Percentiles rank a stretch among this genome's conserved stretches.
Evolutionary conservation across 352 stramenopile species (phyloP).

Genomic region (Pythium aristosporum): DNA sequence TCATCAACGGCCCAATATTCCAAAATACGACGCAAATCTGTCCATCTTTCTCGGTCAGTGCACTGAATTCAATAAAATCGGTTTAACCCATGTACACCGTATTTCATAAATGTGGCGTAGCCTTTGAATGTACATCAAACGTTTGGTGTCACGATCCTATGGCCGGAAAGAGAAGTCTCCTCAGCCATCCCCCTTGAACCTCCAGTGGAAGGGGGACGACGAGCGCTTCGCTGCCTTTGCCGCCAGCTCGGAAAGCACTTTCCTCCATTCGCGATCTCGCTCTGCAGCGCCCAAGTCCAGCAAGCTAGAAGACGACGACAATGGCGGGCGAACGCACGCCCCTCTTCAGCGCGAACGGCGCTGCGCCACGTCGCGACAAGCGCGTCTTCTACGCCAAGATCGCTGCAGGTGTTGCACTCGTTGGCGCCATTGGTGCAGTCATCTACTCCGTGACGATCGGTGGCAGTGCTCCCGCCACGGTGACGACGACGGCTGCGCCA

Average conservation of each 20-base stretch:
- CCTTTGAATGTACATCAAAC: constrained; percentile 13
- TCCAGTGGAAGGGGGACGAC: not conserved
- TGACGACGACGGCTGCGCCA: not conserved
- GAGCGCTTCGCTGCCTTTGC: not conserved
- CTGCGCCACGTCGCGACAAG: constrained; percentile 9
- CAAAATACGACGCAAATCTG: constrained; percentile 7
- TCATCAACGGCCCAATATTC: not conserved
- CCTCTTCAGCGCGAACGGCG: constrained; percentile 21
- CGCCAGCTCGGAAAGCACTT: not conserved
- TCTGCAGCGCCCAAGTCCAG: not conserved
- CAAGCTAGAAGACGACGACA: not conserved
- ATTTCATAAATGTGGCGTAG: constrained; percentile 10
- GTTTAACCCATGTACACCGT: not conserved
- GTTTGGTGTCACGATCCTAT: constrained; percentile 12
- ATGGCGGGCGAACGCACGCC: constrained; percentile 26
- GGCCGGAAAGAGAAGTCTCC: not conserved
- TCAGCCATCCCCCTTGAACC: not conserved
- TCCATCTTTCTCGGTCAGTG: not conserved
- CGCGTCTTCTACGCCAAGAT: constrained; percentile 24
- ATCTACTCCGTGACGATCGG: constrained; percentile 10
- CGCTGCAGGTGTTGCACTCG: constrained; percentile 15
- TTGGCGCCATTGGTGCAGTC: constrained; percentile 5
- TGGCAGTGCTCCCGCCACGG: not conserved
- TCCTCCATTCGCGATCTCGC: constrained; percentile 2
- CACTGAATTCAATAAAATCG: not conserved